Conservation (phyloP, 2,329 filamentous ascomycete genomes). For the Orbilia ellipsospora region DNA sequence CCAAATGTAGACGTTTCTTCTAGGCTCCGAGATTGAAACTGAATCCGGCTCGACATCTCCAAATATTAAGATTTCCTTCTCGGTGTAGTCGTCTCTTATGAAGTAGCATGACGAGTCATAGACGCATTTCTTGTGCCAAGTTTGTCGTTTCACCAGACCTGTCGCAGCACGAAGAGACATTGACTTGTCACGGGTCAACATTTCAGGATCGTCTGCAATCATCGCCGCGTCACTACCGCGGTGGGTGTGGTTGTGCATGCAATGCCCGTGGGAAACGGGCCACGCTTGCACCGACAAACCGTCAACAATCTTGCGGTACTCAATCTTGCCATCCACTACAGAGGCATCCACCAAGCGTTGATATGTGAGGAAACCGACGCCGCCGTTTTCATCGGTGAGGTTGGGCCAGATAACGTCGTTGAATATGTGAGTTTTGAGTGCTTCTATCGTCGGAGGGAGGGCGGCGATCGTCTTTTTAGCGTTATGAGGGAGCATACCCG, state of each 20-base stretch:
- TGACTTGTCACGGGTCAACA: slow-evolving; percentile 24
- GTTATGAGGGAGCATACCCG: slow-evolving; percentile 79
- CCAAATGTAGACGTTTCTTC: slow-evolving; percentile 87
- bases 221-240: slow-evolving; percentile 67
- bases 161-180: slow-evolving; percentile 53
- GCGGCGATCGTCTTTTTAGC: slow-evolving; percentile 84
- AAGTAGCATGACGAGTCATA: slow-evolving; percentile 95
- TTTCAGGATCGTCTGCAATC: slow-evolving; percentile 13
- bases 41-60: slow-evolving; percentile 84
- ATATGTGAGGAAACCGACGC: slow-evolving; percentile 90
- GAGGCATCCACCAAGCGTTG: slow-evolving; percentile 90
- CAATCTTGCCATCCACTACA: slow-evolving; percentile 73
- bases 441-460: slow-evolving; percentile 86
- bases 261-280: slow-evolving; percentile 88
- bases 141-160: slow-evolving; percentile 33
- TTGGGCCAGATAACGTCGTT: slow-evolving; percentile 99
- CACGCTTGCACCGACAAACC: slow-evolving; percentile 89
- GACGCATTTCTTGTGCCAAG: slow-evolving; percentile 70
- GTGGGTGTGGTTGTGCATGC: slow-evolving; percentile 78
- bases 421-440: slow-evolving; percentile 93
- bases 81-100: slow-evolving; percentile 77
- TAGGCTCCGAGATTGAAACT: slow-evolving; percentile 82
- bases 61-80: slow-evolving; percentile 87
- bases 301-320: slow-evolving; percentile 88
- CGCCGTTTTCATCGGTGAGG: slow-evolving; percentile 92